Base-by-base conservation (phyloP, 306 rosid genomes). In the Erythrophleum fordii region DNA sequence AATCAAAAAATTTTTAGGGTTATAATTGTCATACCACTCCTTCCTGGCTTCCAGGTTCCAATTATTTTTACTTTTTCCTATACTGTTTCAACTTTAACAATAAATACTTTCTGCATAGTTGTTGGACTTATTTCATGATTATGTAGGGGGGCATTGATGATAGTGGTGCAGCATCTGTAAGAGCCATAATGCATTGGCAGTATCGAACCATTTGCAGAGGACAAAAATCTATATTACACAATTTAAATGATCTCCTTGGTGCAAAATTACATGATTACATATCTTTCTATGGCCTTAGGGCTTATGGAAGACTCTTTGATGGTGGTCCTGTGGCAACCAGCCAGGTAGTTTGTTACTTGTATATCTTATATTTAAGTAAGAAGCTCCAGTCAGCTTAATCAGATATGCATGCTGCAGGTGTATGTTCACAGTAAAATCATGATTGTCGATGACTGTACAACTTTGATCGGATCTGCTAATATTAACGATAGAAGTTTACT, bases 121-220 rank as follows among this genome's bases (percentile, higher is more conserved):
- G 49, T 72, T 73, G 59, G 58, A 62, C 80, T 90, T 72, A 87
- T 61, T 73, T 81, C 55, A 37, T 5, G 65, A 75, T 77, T 58
- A 76, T 84, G 75, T 87, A 95, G 98, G 99, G 99, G n/a, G 99
- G 98, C n/a, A 75, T 96, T 82, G 99, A 96, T 88, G 99, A 96
- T 80, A 85, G 90, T 52, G 98, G 99, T 25, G 99, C 99, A 52
- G 99, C 99, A 82, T 92, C 99, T 46, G 97, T 96, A 75, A 96
- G 98, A 92, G 98, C 99, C 74, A 94, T 96, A 82, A 89, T 96
- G 97, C 98, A 96, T 74, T 96, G 98, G 94, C 99, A 96, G 85
- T 90, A 93, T 82, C 96, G 97, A 87, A 93, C 99, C 62, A 96
- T 96, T 85, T 93, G 93, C 79, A 88, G 99, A 85, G 98, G 99